Base-by-base conservation (phyloP, 192 early-diverging fungal genomes). In the Linnemannia schmuckeri region DNA sequence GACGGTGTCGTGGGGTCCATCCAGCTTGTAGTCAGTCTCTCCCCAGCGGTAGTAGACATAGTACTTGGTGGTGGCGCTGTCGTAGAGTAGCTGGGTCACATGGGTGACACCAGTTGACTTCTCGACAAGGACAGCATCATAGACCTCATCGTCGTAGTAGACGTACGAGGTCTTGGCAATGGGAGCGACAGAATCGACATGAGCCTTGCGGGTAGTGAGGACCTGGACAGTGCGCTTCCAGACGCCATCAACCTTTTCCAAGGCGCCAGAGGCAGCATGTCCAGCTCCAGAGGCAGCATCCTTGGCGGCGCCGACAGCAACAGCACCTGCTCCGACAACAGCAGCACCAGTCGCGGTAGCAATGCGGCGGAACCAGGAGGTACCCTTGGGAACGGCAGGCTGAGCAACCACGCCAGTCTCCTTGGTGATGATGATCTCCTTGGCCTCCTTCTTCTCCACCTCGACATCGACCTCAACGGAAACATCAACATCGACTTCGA, bases 41-140 rank as follows among this genome's bases (percentile, higher is more conserved):
- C 76, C 72, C 63, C 72, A 78, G 30, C 76, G 72, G 54, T 78
- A 57, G 70, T 83, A 83, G 52, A 83, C 76, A 27, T 78, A 83
- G 71, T 83, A 83, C 27, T 76, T 83, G 46, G 78, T 78, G 33
- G 76, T 78, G 24, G 68, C 46, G 30, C 6, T 52, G 72, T 78
- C 78, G 76, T 74, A 83, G 46, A 83, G 74, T 47, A 83, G 12
- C 82, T 83, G 82, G 76, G 41, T 78, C 46, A 44, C 24, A 61
- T 83, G 78, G 24, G 52, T 75, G 35, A 70, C 30, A 18, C 82
- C 82, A 22, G 76, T 83, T 6, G 82, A 46, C 24, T 38, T 22
- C 72, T 78, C 27, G n/a, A 61, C 69, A 38, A 83, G 76, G 17
- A 30, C 24, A 37, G 72, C 70, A 33, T 83, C 76, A 47, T 83